Evolutionary conservation across 768 basidiomycete genomes (phyloP), one percentile per base, ranked within the genome.

Genomic region (Russula dissimulans): DNA sequence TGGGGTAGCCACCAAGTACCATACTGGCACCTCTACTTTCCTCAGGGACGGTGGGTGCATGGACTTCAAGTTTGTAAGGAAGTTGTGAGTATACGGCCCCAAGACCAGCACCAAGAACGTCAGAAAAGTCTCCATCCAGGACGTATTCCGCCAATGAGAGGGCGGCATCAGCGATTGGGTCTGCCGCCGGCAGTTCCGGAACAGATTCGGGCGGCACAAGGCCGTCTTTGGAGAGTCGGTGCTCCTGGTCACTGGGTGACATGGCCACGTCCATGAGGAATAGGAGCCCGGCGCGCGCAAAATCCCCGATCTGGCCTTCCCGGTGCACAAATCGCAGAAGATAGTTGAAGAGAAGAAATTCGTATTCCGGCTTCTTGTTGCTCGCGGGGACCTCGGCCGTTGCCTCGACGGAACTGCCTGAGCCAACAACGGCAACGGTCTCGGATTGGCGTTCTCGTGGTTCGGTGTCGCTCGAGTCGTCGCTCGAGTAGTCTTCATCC

Each of bases 71-170:
- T 72, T 97, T 97, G 18, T 85, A 83, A 0, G 95, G 95, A 11
- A 98, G 77, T 2, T 93, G 73, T 2, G 93, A 97, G 69, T 95
- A 97, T 1, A 95, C 89, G 0, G 95, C 95, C 4, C 92, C 87
- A 11, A 98, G 71, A 15, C 94, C 93, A 3, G 95, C 95, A 17
- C 87, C 92, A 48, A 98, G 81, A 11, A 98, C 95, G 64, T 97
- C 94, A n/a, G 93, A 91, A 71, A 97, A 95, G 72, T 97, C 95
- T n/a, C 94, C 91, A 68, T 95, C 91, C 17, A 97, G 80, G 54
- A 97, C 90, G 69, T 92, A 97, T 69, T 95, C 92, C 18, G 91
- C 91, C 42, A 98, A 76, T 8, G 91, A 89, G 45, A 95, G 77
- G 1, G 89, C 88, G 1, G 92, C 91, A 68, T 94, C 92, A 34